Conservation (phyloP, 2,329 filamentous ascomycete genomes). For the Cadophora sp. region DNA sequence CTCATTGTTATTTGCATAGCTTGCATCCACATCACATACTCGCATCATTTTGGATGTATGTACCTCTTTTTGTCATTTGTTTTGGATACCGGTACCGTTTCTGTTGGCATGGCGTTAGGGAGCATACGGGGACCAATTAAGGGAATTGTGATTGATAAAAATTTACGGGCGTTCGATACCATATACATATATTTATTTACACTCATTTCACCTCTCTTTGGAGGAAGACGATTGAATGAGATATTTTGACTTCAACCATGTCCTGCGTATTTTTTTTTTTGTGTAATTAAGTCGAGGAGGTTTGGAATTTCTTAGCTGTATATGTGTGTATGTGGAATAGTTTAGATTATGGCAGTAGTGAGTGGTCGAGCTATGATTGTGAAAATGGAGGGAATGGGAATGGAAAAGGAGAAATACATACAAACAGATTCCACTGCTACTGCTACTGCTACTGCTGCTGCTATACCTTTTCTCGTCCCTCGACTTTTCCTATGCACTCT, state of each 20-base stretch:
- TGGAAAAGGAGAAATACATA: too few species aligned
- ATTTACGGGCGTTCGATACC: slow-evolving; percentile 5
- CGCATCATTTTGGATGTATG: slow-evolving; percentile 6
- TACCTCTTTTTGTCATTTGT: background rate
- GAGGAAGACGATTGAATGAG: background rate
- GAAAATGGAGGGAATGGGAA: too few species aligned
- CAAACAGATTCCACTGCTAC: too few species aligned
- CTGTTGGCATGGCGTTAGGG: background rate
- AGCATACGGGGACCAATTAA: background rate
- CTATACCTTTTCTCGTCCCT: too few species aligned
- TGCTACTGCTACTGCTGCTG: too few species aligned
- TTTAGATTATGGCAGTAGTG: too few species aligned
- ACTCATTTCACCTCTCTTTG: background rate
- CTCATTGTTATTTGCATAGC: background rate
- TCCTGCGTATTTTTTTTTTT: background rate
- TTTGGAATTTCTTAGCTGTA: background rate
- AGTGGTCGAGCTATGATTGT: too few species aligned
- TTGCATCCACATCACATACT: background rate
- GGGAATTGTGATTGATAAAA: background rate
- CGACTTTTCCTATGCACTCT: too few species aligned
- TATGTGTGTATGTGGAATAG: too few species aligned
- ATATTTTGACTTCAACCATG: background rate
- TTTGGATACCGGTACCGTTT: too few species aligned
- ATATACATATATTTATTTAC: background rate
- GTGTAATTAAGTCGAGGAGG: background rate